Evolutionary conservation across 257 asterid species (phyloP).

Genomic region (Nicotiana sylvestris): DNA sequence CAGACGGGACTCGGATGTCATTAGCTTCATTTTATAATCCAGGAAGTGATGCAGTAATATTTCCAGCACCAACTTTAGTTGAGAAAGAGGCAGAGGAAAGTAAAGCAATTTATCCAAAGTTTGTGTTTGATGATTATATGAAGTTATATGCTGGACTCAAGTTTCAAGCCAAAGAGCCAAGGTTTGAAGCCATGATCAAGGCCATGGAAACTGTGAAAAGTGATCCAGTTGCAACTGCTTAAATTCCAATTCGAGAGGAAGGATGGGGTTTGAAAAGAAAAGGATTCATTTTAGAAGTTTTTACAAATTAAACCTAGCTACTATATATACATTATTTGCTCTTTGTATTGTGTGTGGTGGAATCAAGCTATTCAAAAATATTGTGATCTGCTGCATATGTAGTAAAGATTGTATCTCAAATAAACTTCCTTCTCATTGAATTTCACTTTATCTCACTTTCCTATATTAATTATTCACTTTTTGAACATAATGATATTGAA

Average conservation of each 20-base stretch:
- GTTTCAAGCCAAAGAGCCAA: conserved; percentile 34
- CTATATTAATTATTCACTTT: too few relatives aligned
- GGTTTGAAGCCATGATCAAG: conserved; percentile 26
- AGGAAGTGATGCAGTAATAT: conserved; percentile 26
- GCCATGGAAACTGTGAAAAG: neutral
- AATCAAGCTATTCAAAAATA: too few relatives aligned
- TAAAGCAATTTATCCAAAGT: conserved; percentile 20
- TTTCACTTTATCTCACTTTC: too few relatives aligned
- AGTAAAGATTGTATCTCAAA: too few relatives aligned
- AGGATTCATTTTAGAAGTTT: neutral
- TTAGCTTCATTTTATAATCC: conserved; percentile 30
- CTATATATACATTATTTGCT: neutral
- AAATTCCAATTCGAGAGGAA: neutral
- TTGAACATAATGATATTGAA: too few relatives aligned
- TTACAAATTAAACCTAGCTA: neutral
- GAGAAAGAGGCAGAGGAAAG: conserved; percentile 13
- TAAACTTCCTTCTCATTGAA: too few relatives aligned
- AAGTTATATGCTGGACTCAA: conserved; percentile 28
- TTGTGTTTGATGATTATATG: conserved; percentile 28
- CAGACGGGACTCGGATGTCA: conserved; percentile 26
- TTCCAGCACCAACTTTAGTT: conserved; percentile 17
- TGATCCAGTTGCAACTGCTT: conserved; percentile 14
- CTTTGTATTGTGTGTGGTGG: too few relatives aligned
- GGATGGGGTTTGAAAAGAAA: neutral
- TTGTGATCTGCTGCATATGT: too few relatives aligned